Evolutionary conservation across 306 rosid species (phyloP), one percentile per base, ranked within the genome.

Genomic region (Lathyrus sativus): DNA sequence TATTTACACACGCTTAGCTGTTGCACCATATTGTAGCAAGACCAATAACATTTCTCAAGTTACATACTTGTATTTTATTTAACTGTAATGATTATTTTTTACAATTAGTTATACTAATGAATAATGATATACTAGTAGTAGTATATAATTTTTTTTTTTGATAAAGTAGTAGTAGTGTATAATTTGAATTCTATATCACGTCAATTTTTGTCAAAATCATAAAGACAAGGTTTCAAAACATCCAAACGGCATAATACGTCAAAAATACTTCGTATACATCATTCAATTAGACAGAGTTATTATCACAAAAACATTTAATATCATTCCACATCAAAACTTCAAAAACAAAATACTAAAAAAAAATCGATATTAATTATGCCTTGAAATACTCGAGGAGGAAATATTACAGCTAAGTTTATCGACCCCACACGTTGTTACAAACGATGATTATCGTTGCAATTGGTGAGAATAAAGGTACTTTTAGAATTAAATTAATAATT

Each of bases 181-280:
- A 2, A 35, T 35, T 35, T 35, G 39, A 35, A 35, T 8, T 35
- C 39, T 35, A 7, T 4, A 49, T 17, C 19, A 19, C 54, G 26
- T 77, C 48, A 15, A 11, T 72, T 50, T 46, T 43, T 44, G 57
- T 67, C 68, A 45, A 54, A 67, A 61, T 7, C 63, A 75, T 45
- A 41, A 37, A 33, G 54, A 31, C 37, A 53, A 37, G 35, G 48
- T 37, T 28, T 48, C 70, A 74, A 69, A 70, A 50, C 72, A 59
- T 56, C 74, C 50, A 65, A 57, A 65, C 55, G 49, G 67, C 74
- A 43, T 22, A 71, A 65, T 35, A 35, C 17, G 74, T 67, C 54
- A 45, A 79, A 59, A 69, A 49, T 31, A 17, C 62, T 41, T 39
- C 7, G 66, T 44, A 44, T 19, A 26, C 48, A 57, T 44, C 41